Conservation (phyloP, 2,329 filamentous ascomycete genomes). For the Aspergillus fructus region DNA sequence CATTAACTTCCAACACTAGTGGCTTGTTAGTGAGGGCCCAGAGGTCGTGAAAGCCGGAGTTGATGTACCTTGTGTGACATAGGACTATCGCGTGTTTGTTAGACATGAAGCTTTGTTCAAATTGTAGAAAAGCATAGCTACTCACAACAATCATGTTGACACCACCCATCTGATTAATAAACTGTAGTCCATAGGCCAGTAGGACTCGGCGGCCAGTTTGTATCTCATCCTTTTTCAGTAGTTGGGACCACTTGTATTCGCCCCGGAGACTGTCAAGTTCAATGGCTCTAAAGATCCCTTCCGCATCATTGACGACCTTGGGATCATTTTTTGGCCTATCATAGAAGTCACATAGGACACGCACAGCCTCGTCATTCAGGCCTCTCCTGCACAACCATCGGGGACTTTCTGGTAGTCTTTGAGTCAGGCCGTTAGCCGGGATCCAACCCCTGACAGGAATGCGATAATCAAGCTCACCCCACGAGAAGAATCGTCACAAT, state of each 20-base stretch:
- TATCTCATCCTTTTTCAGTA: slow-evolving; percentile 46
- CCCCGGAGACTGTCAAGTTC: slow-evolving; percentile 39
- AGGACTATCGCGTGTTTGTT: slow-evolving; percentile 17
- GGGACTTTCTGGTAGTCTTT: slow-evolving; percentile 40
- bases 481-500: slow-evolving; percentile 41
- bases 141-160: slow-evolving; percentile 49
- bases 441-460: background rate
- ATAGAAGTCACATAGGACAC: slow-evolving; percentile 30
- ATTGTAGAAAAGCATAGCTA: background rate
- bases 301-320: slow-evolving; percentile 30
- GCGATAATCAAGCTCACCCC: slow-evolving; percentile 18
- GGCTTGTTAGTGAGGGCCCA: background rate
- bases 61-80: slow-evolving; percentile 24
- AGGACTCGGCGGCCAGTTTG: slow-evolving; percentile 47
- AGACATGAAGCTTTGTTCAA: too few species aligned
- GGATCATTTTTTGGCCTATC: slow-evolving; percentile 22
- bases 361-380: slow-evolving; percentile 30
- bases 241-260: slow-evolving; percentile 39
- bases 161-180: slow-evolving; percentile 53
- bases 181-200: slow-evolving; percentile 49
- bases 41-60: background rate
- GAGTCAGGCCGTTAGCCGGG: background rate
- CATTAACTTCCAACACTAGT: slow-evolving; percentile 46
- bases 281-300: slow-evolving; percentile 45
- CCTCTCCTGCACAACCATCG: slow-evolving; percentile 48